These are phyloP conservation scores for Vanrija pseudolonga DNA, from an alignment of 1,284 basidiomycete genomes.

Conservation along the genomic window DNA sequence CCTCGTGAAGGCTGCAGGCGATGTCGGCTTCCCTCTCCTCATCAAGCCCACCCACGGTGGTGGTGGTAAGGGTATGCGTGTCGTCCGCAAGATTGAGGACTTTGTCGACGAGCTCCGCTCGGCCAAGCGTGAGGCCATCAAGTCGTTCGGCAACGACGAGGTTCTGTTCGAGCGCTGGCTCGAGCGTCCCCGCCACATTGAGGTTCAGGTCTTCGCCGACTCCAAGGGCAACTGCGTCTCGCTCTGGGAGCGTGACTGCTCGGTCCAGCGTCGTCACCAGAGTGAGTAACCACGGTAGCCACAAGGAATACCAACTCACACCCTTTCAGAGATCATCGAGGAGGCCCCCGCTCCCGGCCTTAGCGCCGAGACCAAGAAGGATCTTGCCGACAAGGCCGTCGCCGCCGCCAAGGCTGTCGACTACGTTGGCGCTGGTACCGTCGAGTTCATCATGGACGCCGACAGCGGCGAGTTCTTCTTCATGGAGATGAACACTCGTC, in stretches of 20 bases:
- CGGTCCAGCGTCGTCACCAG: conserved; percentile 88
- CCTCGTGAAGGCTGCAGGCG: conserved; percentile 49
- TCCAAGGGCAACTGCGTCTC: conserved; percentile 70
- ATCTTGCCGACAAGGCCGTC: conserved; percentile 80
- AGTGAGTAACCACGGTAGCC: conserved; percentile 48
- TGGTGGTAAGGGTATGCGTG: conserved; percentile 66
- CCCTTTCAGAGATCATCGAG: conserved; percentile 43
- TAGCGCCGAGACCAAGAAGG: conserved; percentile 66
- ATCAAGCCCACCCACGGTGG: conserved; percentile 70
- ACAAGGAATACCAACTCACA: not conserved
- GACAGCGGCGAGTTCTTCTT: conserved; percentile 80
- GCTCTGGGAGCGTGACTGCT: conserved; percentile 91
- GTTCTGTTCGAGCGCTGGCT: conserved; percentile 86
- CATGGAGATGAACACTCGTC: conserved; percentile 93
- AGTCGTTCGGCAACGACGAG: conserved; percentile 79
- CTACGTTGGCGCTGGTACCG: conserved; percentile 86
- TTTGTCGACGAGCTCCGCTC: conserved; percentile 68
- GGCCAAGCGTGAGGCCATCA: conserved; percentile 80
- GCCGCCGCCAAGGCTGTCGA: conserved; percentile 86
- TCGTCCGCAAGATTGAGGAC: conserved; percentile 56
- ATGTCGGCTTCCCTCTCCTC: conserved; percentile 60
- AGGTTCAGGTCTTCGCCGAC: conserved; percentile 88
- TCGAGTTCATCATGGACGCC: conserved; percentile 91
- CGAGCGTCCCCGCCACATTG: conserved; percentile 75
- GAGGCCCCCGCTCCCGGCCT: conserved; percentile 88